Conservation (phyloP, 768 basidiomycete genomes). For the Tulasnella sp. region DNA sequence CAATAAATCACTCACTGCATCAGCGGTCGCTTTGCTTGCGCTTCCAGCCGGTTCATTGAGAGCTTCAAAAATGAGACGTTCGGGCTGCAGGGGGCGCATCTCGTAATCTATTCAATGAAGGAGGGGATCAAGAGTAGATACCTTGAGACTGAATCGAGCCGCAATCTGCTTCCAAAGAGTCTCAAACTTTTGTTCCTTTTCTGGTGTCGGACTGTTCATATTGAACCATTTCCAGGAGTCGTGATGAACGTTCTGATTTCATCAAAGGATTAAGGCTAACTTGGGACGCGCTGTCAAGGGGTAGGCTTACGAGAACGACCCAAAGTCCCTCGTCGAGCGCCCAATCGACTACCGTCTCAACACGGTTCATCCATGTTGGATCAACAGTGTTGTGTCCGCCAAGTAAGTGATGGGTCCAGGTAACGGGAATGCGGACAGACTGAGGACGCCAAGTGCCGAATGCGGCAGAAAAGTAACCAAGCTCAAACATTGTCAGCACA, state of each 20-base stretch:
- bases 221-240: constrained; percentile 17
- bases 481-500: too few species aligned
- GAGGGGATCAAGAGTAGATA: too few species aligned
- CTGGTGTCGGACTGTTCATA: not conserved
- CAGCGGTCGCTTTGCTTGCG: not conserved
- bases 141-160: not conserved
- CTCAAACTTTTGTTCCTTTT: constrained; percentile 6
- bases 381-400: not conserved
- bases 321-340: constrained; percentile 4
- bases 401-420: constrained; percentile 14
- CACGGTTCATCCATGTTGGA: constrained; percentile 18
- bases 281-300: not conserved
- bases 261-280: too few species aligned
- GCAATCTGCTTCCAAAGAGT: constrained; percentile 11
- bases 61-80: constrained; percentile 10
- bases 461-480: not conserved
- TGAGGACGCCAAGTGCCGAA: not conserved
- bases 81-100: not conserved
- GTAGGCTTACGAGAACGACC: not conserved
- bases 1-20: not conserved
- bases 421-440: constrained; percentile 13
- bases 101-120: not conserved
- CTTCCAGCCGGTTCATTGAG: constrained; percentile 8
- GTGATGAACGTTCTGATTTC: not conserved
- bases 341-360: constrained; percentile 9